These are phyloP conservation scores for Psidium friedrichsthalianum DNA, from an alignment of 345 rosid genomes.

Conservation along the genomic window DNA sequence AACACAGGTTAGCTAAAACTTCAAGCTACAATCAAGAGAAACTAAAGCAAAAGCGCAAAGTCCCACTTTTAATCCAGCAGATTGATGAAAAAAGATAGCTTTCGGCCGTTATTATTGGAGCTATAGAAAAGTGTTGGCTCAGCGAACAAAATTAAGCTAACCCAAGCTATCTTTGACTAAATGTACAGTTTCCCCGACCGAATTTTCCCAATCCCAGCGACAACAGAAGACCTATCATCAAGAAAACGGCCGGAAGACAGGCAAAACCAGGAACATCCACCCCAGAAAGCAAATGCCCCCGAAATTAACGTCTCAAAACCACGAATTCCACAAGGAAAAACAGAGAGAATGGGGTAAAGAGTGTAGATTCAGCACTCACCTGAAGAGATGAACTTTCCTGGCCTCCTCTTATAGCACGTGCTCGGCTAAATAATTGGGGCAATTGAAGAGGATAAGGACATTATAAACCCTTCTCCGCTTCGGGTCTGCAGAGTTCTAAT, in stretches of 20 bases:
- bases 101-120: not conserved
- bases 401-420: not conserved
- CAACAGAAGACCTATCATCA: not conserved
- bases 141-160: not conserved
- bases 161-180: not conserved
- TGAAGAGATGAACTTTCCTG: not conserved
- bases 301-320: not conserved
- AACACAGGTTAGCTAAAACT: not conserved
- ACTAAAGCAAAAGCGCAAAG: not conserved
- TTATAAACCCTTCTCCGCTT: not conserved
- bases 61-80: not conserved
- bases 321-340: not conserved
- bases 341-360: not conserved
- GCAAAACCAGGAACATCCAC: not conserved
- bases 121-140: not conserved
- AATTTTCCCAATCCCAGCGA: not conserved
- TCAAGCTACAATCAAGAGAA: not conserved
- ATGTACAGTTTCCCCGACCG: not conserved
- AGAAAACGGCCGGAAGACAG: not conserved
- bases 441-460: not conserved
- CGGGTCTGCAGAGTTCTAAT: not conserved
- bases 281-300: not conserved
- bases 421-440: not conserved
- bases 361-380: not conserved
- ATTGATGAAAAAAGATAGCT: not conserved